A percentile compares a stretch with the other conserved stretches of the same genome.
phyloP scores from a whole-genome alignment of 306 rosid genomes.

The Fragaria ananassa region DNA sequence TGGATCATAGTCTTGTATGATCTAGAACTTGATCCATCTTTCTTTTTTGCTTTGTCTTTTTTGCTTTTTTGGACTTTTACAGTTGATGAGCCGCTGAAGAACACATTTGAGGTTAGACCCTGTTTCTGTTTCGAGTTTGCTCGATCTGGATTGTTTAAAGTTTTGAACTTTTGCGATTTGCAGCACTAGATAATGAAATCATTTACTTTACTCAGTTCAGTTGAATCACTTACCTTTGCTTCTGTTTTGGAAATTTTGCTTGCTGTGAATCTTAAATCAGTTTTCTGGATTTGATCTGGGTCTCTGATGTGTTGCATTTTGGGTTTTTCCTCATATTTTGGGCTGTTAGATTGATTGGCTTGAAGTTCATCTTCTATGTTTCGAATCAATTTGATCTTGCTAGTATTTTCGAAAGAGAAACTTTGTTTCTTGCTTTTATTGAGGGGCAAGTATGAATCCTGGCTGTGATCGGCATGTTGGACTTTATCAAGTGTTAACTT shows the following conservation, averaged over 20 bases:
- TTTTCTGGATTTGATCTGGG: conserved; percentile 15
- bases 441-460: background rate
- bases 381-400: background rate
- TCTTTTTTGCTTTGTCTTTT: background rate
- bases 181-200: background rate
- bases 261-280: background rate
- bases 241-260: background rate
- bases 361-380: background rate
- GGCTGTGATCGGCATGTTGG: background rate
- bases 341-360: background rate
- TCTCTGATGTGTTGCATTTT: background rate
- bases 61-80: conserved; percentile 16
- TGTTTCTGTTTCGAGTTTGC: background rate
- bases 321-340: no score
- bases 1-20: conserved; percentile 27
- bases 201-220: background rate
- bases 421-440: background rate
- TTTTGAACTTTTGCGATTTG: conserved; percentile 4
- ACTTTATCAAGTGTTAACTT: background rate
- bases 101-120: conserved; percentile 60
- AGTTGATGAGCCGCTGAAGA: conserved; percentile 73
- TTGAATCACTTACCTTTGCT: conserved; percentile 3
- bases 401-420: background rate
- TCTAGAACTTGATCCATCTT: conserved; percentile 9
- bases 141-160: conserved; percentile 27